Conservation (phyloP, 2,329 filamentous ascomycete species). For the Ophiostoma fasciatum region DNA sequence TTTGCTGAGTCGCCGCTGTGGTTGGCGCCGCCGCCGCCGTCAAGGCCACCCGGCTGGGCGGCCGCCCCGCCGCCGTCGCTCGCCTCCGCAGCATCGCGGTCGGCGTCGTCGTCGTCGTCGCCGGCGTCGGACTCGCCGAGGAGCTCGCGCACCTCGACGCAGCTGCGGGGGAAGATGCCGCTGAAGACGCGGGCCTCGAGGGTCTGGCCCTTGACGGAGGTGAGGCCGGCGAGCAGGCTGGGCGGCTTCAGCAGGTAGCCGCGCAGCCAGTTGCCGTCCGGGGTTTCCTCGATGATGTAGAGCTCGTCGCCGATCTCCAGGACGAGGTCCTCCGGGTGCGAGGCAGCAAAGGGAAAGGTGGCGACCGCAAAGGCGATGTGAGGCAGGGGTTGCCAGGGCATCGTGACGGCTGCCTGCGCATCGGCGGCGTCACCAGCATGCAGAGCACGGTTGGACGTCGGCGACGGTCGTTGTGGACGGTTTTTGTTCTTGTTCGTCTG, state of each 20-base stretch:
- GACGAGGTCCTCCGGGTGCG: constrained; percentile 77
- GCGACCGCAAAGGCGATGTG: constrained; percentile 97
- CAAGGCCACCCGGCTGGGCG: background rate
- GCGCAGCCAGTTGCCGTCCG: constrained; percentile 82
- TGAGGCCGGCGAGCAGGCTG: constrained; percentile 80
- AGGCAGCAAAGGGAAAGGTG: constrained; percentile 82
- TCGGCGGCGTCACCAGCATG: background rate
- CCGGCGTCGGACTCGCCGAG: constrained; percentile 56
- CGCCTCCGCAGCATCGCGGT: constrained; percentile 14
- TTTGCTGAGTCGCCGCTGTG: constrained; percentile 37
- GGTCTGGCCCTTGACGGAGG: constrained; percentile 79
- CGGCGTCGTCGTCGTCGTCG: constrained; percentile 28
- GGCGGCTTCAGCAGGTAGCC: constrained; percentile 93
- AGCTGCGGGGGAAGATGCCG: constrained; percentile 92
- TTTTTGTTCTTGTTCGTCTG: background rate
- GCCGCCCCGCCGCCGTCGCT: constrained; percentile 19
- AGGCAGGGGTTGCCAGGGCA: constrained; percentile 95
- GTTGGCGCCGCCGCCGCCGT: constrained; percentile 17
- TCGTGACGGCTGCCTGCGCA: constrained; percentile 26
- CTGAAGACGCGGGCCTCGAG: constrained; percentile 93
- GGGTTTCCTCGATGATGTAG: constrained; percentile 95
- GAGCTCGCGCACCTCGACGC: constrained; percentile 87
- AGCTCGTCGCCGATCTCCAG: constrained; percentile 96
- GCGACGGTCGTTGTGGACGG: background rate
- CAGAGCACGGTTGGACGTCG: background rate